phyloP scores from a whole-genome alignment of 1,139 yeast species.

The Maudiozyma humilis region DNA sequence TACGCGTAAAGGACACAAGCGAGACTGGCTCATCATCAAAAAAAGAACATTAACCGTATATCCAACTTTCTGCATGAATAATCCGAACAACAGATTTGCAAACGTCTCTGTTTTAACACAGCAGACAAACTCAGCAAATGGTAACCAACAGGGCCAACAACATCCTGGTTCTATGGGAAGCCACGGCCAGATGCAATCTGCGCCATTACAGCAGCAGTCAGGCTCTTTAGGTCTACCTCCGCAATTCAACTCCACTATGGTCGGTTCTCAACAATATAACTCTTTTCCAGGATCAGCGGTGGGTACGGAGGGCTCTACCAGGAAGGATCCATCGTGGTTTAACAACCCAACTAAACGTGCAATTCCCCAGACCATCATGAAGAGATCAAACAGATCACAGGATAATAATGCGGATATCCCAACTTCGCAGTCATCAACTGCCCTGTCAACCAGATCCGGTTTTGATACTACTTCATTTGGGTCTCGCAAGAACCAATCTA shows the following conservation, averaged over 20 bases:
- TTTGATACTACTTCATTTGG: constrained; percentile 35
- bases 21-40: neutral
- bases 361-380: constrained; percentile 44
- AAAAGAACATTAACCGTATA: neutral
- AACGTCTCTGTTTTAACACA: constrained; percentile 12
- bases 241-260: neutral
- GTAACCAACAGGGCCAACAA: constrained; percentile 5
- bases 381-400: constrained; percentile 34
- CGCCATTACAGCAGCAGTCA: constrained; percentile 1
- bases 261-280: neutral
- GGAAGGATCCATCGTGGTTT: constrained; percentile 42
- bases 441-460: constrained; percentile 21
- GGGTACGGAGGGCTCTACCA: constrained; percentile 6
- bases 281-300: constrained; percentile 4
- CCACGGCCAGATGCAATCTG: neutral
- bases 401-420: constrained; percentile 1
- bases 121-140: constrained; percentile 8
- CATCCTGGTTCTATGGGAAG: neutral
- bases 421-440: constrained; percentile 5
- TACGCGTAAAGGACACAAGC: neutral
- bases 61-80: neutral
- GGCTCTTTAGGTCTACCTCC: neutral
- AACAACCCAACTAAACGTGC: constrained; percentile 49
- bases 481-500: constrained; percentile 27
- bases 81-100: constrained; percentile 9